Evolutionary conservation across 257 asterid genomes (phyloP), one percentile per base, ranked within the genome.

Genomic region (Salvia rosmarinus): DNA sequence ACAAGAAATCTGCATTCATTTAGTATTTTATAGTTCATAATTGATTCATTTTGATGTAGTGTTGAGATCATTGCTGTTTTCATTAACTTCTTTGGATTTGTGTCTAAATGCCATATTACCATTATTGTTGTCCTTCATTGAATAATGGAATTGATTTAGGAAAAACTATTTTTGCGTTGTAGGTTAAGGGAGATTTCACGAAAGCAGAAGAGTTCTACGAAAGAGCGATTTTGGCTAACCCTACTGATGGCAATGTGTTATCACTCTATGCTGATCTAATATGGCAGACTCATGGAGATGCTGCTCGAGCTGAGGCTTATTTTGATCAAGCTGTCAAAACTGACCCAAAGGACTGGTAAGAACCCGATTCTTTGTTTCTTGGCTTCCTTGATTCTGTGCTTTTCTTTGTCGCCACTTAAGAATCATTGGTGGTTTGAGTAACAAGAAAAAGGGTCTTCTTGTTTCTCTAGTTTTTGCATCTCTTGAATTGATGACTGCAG

Each of bases 131-230:
- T 71, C 19, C 13, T 51, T 50, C 51, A 25, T 42, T 70, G 19
- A 6, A 20, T 47, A 14, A 6, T 44, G 20, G 10, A 57, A 47
- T 8, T 61, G 34, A 77, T 44, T 19, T 69, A 1, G 25, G 43
- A 56, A 49, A 16, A 68, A 8, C 9, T 56, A 21, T 6, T 56
- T 9, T 12, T 72, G 52, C 5, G 21, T 3, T 65, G 58, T 70
- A 92, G 96, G 90, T 88, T 30, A 88, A 79, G 78, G 88, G 96
- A 21, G 94, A 93, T 40, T 50, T 78, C 14, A 78, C 37, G 13
- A 93, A 83, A 82, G 96, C 97, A 32, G 96, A 90, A 52, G 96
- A 90, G 87, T 93, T 84, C 37, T 92, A 83, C 37, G 96, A 78
- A 50, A 84, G 98, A 71, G 97, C 97, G 37, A 80, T 88, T 62